Base-by-base conservation (phyloP, 371 early-diverging fungal genomes). In the Mucor lusitanicus region DNA sequence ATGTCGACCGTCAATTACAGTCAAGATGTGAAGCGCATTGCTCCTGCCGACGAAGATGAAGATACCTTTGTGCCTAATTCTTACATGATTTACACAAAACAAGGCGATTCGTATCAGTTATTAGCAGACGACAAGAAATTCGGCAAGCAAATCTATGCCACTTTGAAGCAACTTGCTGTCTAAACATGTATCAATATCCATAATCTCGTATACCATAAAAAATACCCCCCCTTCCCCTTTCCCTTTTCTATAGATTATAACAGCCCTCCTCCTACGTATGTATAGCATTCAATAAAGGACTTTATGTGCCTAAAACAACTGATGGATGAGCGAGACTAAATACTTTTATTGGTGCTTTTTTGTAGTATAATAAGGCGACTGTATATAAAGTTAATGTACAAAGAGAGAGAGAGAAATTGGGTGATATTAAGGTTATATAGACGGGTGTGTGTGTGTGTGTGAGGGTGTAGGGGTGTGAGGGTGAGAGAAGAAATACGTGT, bases 1-100 rank as follows among this genome's bases (percentile, higher is more conserved):
- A 63, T 86, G n/a, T 72, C 76, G 12, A 79, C 81, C 35, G 74
- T 89, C 63, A 75, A 81, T 63, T 73, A 86, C 6, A 64, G 40
- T 27, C 1, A 6, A 25, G 21, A 35, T 17, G 74, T 72, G 15
- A 74, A 70, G 15, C 72, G 71, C 46, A 56, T 80, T 30, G 68
- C 74, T 28, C 67, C 72, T 27, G 69, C 72, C 21, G 73, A 79
- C 62, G 76, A 71, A 44, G 78, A 77, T 57, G 74, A 74, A 62
- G 82, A 82, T 32, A 76, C 75, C 2, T 82, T 68, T 68, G 71
- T 82, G 33, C 77, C 82, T 2, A 77, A 82, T 68, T 75, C 82
- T 7, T 79, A 73, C 61, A 68, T 74, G 19, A 65, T 82, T 9
- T 65, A 73, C 44, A 77, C 74, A 12, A 68, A 75, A 48, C 46